These are phyloP conservation scores for Amylostereum areolatum DNA, from an alignment of 1,284 basidiomycete genomes.

Conservation along the genomic window DNA sequence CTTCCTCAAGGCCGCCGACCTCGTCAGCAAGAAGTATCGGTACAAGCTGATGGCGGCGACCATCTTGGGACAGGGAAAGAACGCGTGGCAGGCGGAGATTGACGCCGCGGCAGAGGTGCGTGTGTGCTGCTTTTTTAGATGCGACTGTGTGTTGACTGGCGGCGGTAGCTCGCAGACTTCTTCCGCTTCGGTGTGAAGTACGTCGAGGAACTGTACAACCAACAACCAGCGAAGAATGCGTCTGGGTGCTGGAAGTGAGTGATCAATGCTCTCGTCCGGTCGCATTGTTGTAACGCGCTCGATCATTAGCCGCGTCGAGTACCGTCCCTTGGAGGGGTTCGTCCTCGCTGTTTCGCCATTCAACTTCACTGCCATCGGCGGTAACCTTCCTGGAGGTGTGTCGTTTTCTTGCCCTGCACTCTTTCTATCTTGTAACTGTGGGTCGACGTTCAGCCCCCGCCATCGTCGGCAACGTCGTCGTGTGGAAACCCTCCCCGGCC, in stretches of 20 bases:
- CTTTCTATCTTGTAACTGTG: not conserved
- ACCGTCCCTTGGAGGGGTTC: conserved; percentile 95
- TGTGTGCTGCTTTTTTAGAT: conserved; percentile 6
- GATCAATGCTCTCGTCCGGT: conserved; percentile 4
- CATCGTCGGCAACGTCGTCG: conserved; percentile 89
- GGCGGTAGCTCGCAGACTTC: conserved; percentile 79
- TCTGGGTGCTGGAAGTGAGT: conserved; percentile 91
- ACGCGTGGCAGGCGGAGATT: conserved; percentile 99
- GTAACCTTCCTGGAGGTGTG: conserved; percentile 78
- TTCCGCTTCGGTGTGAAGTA: conserved; percentile 96
- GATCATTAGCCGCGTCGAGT: conserved; percentile 78
- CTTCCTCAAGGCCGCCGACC: conserved; percentile 95
- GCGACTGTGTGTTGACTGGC: not conserved
- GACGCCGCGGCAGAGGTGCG: conserved; percentile 94
- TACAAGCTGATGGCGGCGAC: conserved; percentile 95
- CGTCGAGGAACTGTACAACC: conserved; percentile 89
- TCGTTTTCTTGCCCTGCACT: conserved; percentile 5
- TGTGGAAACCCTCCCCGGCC: conserved; percentile 98
- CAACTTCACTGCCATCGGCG: conserved; percentile 98
- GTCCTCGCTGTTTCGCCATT: conserved; percentile 97
- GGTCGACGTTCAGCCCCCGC: conserved; percentile 61
- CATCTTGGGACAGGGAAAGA: conserved; percentile 98
- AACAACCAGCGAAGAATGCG: conserved; percentile 87
- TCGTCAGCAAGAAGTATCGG: conserved; percentile 91
- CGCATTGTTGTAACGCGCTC: conserved; percentile 2